Evolutionary conservation across 176 grass and related monocot species (phyloP).

Genomic region (Melocanna baccifera): DNA sequence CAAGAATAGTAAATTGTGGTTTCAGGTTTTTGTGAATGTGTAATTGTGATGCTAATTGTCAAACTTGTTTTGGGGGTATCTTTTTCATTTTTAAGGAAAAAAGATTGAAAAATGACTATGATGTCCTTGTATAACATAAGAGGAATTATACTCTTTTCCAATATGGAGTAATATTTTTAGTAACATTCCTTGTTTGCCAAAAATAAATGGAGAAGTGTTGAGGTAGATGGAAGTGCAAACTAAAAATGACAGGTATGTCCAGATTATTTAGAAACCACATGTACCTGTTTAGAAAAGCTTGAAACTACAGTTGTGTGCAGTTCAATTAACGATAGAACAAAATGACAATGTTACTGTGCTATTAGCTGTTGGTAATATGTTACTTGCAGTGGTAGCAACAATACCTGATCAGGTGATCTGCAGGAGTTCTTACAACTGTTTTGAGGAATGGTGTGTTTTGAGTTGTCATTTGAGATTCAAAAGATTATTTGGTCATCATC

Average conservation of each 20-base stretch:
- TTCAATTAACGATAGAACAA: constrained; percentile 3
- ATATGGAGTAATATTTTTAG: not conserved
- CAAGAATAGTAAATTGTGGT: constrained; percentile 18
- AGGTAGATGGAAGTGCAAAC: constrained; percentile 9
- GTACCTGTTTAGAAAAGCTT: not conserved
- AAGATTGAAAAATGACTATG: not conserved
- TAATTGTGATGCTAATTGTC: constrained; percentile 1
- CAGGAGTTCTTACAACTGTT: not conserved
- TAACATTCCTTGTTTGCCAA: not conserved
- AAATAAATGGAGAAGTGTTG: constrained; percentile 2
- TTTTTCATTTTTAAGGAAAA: not conserved
- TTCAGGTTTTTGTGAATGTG: not conserved
- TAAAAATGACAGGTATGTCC: constrained; percentile 4
- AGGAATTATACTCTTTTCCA: not conserved
- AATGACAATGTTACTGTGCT: not conserved
- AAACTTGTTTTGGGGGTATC: constrained; percentile 21
- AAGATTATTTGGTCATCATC: not conserved
- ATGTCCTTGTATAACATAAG: not conserved
- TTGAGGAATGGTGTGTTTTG: not conserved
- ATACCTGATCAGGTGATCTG: constrained; percentile 11
- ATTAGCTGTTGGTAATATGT: not conserved
- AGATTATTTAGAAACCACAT: not conserved
- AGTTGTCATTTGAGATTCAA: not conserved
- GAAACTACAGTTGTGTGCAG: not conserved
- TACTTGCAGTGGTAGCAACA: constrained; percentile 5